These are phyloP conservation scores for Fusarium protoensiforme DNA, from an alignment of 2,329 filamentous ascomycete species.

Conservation along the genomic window DNA sequence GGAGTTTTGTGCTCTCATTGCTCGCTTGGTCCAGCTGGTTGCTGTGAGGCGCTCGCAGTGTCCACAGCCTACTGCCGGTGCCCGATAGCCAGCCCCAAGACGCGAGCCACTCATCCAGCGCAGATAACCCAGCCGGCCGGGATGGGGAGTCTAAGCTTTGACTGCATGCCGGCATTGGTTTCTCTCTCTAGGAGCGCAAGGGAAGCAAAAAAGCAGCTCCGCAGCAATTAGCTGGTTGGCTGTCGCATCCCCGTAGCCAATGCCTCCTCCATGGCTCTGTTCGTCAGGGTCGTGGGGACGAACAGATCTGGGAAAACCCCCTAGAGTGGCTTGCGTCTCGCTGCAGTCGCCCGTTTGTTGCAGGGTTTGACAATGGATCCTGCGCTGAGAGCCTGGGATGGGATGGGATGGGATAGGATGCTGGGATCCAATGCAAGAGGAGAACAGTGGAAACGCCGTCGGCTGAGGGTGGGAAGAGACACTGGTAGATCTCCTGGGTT, in stretches of 20 bases:
- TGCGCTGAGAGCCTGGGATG: background rate
- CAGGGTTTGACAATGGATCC: slow-evolving; percentile 35
- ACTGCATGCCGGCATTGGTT: slow-evolving; percentile 20
- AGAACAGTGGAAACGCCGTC: slow-evolving; percentile 28
- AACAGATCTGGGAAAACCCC: slow-evolving; percentile 22
- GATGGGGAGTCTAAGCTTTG: slow-evolving; percentile 15
- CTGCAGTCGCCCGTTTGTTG: slow-evolving; percentile 35
- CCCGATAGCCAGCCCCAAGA: slow-evolving; percentile 19
- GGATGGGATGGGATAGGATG: background rate
- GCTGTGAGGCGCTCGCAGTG: slow-evolving; percentile 17
- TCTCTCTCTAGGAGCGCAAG: slow-evolving; percentile 11
- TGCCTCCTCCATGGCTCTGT: slow-evolving; percentile 11
- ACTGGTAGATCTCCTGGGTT: slow-evolving; percentile 13
- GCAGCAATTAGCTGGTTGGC: slow-evolving; percentile 22
- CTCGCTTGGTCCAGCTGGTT: slow-evolving; percentile 9
- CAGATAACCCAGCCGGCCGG: slow-evolving; percentile 15
- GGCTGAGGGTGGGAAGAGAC: slow-evolving; percentile 29
- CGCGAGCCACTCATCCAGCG: background rate
- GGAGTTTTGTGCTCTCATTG: slow-evolving; percentile 23
- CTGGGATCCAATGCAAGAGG: slow-evolving; percentile 4
- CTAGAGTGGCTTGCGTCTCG: slow-evolving; percentile 35
- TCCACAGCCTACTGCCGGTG: slow-evolving; percentile 24
- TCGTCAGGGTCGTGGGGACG: slow-evolving; percentile 29
- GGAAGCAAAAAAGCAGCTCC: slow-evolving; percentile 28
- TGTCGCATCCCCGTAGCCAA: slow-evolving; percentile 6